These are phyloP conservation scores for Geum urbanum DNA, from an alignment of 306 rosid genomes.

Conservation along the genomic window DNA sequence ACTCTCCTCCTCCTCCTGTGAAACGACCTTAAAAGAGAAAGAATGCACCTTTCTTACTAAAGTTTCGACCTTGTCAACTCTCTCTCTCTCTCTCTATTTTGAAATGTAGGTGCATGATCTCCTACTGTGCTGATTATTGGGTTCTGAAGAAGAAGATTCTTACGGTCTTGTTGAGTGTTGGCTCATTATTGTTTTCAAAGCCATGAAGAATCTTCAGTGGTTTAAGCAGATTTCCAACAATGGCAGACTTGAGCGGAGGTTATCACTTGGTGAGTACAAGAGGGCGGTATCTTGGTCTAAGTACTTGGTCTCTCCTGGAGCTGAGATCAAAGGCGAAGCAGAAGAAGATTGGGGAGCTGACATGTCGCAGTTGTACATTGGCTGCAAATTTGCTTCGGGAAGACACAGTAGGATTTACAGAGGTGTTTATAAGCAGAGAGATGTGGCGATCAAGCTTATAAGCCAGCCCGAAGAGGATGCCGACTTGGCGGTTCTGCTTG, in stretches of 20 bases:
- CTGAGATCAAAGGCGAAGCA: constrained; percentile 77
- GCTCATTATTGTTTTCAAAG: background rate
- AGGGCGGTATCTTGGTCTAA: constrained; percentile 97
- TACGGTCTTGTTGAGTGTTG: constrained; percentile 38
- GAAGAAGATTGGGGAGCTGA: constrained; percentile 98
- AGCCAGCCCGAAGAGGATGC: constrained; percentile 91
- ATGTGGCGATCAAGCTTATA: constrained; percentile 84
- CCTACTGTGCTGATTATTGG: constrained; percentile 11
- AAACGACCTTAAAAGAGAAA: background rate
- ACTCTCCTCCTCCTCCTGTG: background rate
- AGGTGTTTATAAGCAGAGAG: constrained; percentile 68
- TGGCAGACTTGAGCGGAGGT: constrained; percentile 46
- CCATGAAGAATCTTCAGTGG: constrained; percentile 64
- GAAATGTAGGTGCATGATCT: constrained; percentile 51
- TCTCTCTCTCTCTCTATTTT: background rate
- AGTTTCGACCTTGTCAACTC: constrained; percentile 10
- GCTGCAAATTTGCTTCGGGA: constrained; percentile 76
- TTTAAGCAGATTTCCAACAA: constrained; percentile 48
- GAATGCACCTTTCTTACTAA: constrained; percentile 3
- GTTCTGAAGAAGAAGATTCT: constrained; percentile 15
- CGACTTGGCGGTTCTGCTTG: constrained; percentile 63
- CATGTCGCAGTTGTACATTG: constrained; percentile 77
- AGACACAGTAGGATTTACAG: constrained; percentile 90
- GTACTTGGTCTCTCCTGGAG: constrained; percentile 81
- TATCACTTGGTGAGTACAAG: constrained; percentile 75